Conservation (phyloP, 768 basidiomycete species). For the Postia placenta region DNA sequence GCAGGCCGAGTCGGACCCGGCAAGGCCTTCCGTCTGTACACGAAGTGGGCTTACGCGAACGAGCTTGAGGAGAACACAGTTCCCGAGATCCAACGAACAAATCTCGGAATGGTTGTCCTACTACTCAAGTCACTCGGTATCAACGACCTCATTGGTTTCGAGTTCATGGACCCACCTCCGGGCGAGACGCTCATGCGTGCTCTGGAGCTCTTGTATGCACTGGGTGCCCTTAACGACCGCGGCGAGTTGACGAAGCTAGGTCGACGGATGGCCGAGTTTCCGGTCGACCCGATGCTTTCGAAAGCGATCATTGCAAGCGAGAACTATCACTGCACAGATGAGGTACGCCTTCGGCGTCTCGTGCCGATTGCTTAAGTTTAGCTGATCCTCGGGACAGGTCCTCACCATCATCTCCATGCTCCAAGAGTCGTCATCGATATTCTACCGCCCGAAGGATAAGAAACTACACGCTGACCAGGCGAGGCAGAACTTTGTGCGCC, state of each 20-base stretch:
- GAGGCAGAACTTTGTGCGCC: conserved; percentile 91
- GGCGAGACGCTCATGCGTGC: conserved; percentile 97
- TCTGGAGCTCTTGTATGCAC: conserved; percentile 87
- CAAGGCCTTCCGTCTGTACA: conserved; percentile 97
- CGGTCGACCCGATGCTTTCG: conserved; percentile 95
- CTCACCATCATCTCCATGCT: conserved; percentile 97
- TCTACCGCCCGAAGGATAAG: conserved; percentile 98
- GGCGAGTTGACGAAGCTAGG: conserved; percentile 98
- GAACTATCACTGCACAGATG: conserved; percentile 90
- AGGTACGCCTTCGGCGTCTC: conserved; percentile 45
- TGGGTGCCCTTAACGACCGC: conserved; percentile 93
- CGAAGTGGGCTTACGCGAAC: conserved; percentile 96
- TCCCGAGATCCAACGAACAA: conserved; percentile 98
- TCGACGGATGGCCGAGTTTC: conserved; percentile 97
- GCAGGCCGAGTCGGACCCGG: conserved; percentile 98
- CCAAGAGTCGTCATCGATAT: conserved; percentile 89
- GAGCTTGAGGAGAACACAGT: conserved; percentile 97
- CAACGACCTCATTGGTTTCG: conserved; percentile 96
- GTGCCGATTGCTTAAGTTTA: background rate
- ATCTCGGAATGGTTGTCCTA: conserved; percentile 91
- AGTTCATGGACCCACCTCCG: conserved; percentile 97
- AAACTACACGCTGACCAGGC: conserved; percentile 97
- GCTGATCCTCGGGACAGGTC: conserved; percentile 44
- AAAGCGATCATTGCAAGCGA: conserved; percentile 97
- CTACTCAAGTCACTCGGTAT: conserved; percentile 95